phyloP scores from a whole-genome alignment of 176 grass and related monocot genomes.

The Eragrostis nindensis region DNA sequence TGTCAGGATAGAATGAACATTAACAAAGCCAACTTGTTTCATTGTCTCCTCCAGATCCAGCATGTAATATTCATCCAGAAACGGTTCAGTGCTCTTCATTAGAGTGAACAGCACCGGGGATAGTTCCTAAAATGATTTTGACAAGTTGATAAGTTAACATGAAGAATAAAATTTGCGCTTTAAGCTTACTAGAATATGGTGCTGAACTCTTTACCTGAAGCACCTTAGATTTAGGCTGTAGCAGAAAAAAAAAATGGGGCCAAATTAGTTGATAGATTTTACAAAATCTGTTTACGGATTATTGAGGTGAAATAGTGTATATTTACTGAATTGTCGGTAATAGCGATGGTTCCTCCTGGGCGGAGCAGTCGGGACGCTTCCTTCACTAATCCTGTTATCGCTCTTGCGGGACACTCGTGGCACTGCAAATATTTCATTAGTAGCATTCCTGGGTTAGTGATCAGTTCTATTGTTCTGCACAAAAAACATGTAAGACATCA shows the following conservation, averaged over 20 bases:
- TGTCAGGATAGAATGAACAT: constrained; percentile 67
- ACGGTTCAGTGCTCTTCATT: constrained; percentile 89
- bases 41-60: constrained; percentile 73
- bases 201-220: constrained; percentile 59
- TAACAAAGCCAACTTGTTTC: constrained; percentile 61
- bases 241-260: constrained; percentile 22
- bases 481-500: background rate
- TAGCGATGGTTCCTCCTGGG: constrained; percentile 72
- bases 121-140: constrained; percentile 56
- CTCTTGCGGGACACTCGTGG: constrained; percentile 82
- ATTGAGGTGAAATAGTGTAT: background rate
- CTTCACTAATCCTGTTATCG: constrained; percentile 62
- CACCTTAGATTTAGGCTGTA: constrained; percentile 86
- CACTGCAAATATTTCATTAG: constrained; percentile 44
- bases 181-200: background rate
- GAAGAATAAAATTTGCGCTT: background rate
- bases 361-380: constrained; percentile 73
- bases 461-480: background rate
- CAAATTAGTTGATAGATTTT: background rate
- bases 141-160: background rate
- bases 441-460: background rate
- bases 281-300: background rate
- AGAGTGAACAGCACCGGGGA: constrained; percentile 81
- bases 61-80: constrained; percentile 86
- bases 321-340: constrained; percentile 83